Evolutionary conservation across 164 flowering plant species (phyloP).

Genomic region (Buxus sempervirens): DNA sequence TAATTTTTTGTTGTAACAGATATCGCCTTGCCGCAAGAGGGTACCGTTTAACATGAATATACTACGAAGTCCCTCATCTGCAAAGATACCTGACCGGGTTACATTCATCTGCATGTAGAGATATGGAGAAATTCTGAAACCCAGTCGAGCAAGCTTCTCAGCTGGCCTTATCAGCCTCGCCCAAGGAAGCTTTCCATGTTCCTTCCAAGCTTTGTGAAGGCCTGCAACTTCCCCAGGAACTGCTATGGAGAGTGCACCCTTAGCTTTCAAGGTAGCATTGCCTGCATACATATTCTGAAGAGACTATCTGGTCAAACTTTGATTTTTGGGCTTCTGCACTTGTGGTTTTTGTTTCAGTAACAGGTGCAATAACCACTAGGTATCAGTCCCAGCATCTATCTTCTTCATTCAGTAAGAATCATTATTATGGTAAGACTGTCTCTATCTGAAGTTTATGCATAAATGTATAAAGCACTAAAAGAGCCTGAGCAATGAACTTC

Average conservation of each 20-base stretch:
- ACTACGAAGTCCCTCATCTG: constrained; percentile 40
- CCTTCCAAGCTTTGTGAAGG: constrained; percentile 52
- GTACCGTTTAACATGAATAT: constrained; percentile 40
- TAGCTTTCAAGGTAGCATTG: constrained; percentile 29
- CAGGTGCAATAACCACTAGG: background rate
- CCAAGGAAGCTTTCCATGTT: constrained; percentile 56
- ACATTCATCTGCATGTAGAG: constrained; percentile 42
- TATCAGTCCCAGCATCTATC: background rate
- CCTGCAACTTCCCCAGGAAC: constrained; percentile 68
- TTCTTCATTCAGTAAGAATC: background rate
- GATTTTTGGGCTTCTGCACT: background rate
- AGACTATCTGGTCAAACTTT: too few species aligned
- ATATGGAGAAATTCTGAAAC: constrained; percentile 52
- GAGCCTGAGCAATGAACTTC: too few species aligned
- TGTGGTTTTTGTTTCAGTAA: background rate
- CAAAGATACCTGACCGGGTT: constrained; percentile 28
- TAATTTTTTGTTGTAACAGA: constrained; percentile 38
- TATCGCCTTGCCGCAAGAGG: constrained; percentile 37
- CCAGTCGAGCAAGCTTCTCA: constrained; percentile 34
- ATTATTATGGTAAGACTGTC: too few species aligned
- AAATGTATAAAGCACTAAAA: background rate
- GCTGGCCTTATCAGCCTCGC: constrained; percentile 52
- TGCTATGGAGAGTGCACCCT: constrained; percentile 53
- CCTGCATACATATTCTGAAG: constrained; percentile 55
- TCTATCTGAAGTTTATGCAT: background rate